A percentile compares a stretch with the other conserved stretches of the same genome.
phyloP scores from a whole-genome alignment of 257 asterid species.

The Haberlea rhodopensis region DNA sequence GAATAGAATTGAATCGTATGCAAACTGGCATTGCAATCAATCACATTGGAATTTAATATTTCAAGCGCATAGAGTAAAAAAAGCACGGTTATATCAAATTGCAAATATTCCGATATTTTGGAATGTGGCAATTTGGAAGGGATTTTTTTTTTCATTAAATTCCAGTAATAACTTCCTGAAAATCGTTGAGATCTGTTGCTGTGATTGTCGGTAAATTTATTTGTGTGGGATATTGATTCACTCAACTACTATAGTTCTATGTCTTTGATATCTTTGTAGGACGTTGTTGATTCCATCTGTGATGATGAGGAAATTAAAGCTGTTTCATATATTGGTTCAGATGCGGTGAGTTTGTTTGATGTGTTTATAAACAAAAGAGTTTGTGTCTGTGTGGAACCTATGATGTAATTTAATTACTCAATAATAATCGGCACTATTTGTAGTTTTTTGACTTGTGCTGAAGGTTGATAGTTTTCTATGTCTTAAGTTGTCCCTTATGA shows the following conservation, averaged over 20 bases:
- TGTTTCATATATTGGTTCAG: conserved; percentile 89
- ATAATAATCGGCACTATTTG: background rate
- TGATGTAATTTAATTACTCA: conserved; percentile 9
- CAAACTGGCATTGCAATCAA: background rate
- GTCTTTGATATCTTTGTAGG: conserved; percentile 48
- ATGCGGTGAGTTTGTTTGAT: conserved; percentile 59
- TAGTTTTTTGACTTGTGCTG: background rate
- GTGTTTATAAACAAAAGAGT: conserved; percentile 6
- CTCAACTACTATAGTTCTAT: conserved; percentile 20
- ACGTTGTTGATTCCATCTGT: conserved; percentile 77
- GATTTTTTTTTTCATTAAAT: background rate
- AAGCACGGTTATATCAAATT: too few relatives aligned
- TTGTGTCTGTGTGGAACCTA: conserved; percentile 18
- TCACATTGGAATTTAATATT: background rate
- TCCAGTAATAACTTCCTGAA: background rate
- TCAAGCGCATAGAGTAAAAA: background rate
- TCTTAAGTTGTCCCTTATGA: background rate
- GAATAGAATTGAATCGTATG: background rate
- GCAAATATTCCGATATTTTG: background rate
- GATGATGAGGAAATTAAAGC: conserved; percentile 86
- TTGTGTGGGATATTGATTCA: conserved; percentile 15
- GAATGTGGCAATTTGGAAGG: background rate
- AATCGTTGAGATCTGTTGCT: too few relatives aligned
- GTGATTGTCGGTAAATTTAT: too few relatives aligned
- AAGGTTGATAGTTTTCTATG: too few relatives aligned